Base-by-base conservation (phyloP, 2,329 filamentous ascomycete genomes). In the Aspergillus thermomutatus region DNA sequence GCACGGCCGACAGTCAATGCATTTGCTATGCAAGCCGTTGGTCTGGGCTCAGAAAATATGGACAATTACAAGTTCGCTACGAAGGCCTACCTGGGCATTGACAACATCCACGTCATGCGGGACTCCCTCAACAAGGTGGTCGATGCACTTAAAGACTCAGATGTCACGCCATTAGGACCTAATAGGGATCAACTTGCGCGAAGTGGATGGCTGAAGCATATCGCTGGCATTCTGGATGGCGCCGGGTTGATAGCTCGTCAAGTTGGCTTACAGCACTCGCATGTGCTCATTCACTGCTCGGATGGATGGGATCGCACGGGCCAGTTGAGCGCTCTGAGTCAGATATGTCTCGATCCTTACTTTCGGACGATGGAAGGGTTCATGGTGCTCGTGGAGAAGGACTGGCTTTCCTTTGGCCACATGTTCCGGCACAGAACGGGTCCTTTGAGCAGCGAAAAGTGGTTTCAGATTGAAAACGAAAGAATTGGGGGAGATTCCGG, bases 241-340 rank as follows among this genome's bases (percentile, higher is more conserved):
- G 88, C 92, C 5, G 85, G 87, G 50, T 80, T 95, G 55, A 96
- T 97, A 64, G 89, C 92, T 28, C 83, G 90, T 31, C 91, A 94
- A 66, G 87, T 99, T 34, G 94, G 92, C 28, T 87, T 97, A 56
- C 89, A 91, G 63, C 93, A 97, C 69, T 96, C 92, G 1, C 92
- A 99, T 71, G 93, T 96, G 10, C 79, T 99, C 48, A 96, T 99
- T 50, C 94, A 99, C 75, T 99, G 94, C 75, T 97, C 94, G 2
- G 94, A 99, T 74, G 94, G 94, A 3, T 99, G 94, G 94, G 94
- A 99, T 75, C 88, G 94, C 51, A 99, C 94, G 7, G 93, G 92
- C 67, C 94, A 99, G 76, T 82, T 99, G 52, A 95, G 92, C 67
- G 92, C 92, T 4, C 77, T 99, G 55, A 88, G 92, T 55, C 92